Conservation (phyloP, 495 filamentous ascomycete genomes). For the Talaromyces proteolyticus region DNA sequence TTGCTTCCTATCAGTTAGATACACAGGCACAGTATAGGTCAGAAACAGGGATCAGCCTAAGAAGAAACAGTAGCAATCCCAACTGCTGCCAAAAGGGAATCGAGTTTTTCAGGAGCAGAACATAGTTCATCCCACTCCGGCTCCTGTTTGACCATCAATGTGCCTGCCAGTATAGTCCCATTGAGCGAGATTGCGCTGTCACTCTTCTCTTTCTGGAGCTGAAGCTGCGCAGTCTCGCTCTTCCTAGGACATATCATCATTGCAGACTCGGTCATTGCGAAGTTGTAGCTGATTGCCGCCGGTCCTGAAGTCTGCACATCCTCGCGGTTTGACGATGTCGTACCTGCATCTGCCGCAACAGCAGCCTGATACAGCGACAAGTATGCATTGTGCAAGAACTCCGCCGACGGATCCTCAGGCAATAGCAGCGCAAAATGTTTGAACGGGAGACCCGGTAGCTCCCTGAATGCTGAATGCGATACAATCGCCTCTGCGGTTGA, state of each 20-base stretch:
- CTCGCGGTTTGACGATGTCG: neutral
- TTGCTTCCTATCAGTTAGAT: too few species aligned
- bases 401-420: slow-evolving; percentile 28
- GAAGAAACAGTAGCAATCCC: slow-evolving; percentile 41
- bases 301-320: slow-evolving; percentile 27
- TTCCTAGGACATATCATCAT: slow-evolving; percentile 67
- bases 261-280: slow-evolving; percentile 61
- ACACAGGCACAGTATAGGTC: too few species aligned
- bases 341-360: slow-evolving; percentile 23
- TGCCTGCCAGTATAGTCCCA: slow-evolving; percentile 75
- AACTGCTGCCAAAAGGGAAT: slow-evolving; percentile 51
- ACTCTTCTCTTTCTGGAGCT: slow-evolving; percentile 5
- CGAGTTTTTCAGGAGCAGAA: slow-evolving; percentile 41
- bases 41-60: too few species aligned
- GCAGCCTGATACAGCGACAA: slow-evolving; percentile 50
- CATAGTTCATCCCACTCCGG: slow-evolving; percentile 63
- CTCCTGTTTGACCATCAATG: slow-evolving; percentile 70
- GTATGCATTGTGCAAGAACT: slow-evolving; percentile 42
- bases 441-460: slow-evolving; percentile 40
- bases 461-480: slow-evolving; percentile 10
- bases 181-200: slow-evolving; percentile 62
- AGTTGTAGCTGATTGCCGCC: slow-evolving; percentile 68
- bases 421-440: slow-evolving; percentile 42
- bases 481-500: slow-evolving; percentile 12
- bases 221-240: slow-evolving; percentile 31